Evolutionary conservation across 148 eudicot genomes (phyloP).

Genomic region (Simmondsia chinensis): DNA sequence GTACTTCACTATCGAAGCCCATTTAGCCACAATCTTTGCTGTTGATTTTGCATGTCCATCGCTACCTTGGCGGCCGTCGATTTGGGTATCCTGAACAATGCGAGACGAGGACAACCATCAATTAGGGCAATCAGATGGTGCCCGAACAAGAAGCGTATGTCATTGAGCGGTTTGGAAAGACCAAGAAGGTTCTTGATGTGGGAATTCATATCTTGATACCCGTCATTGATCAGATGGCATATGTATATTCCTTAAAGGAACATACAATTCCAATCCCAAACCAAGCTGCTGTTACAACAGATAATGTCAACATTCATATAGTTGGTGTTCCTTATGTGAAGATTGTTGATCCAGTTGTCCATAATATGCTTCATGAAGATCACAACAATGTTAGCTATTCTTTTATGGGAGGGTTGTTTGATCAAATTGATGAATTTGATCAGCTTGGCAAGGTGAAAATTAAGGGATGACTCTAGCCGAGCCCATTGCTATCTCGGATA

Average conservation of each 20-base stretch:
- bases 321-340: slow-evolving; percentile 85
- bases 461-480: too few relatives aligned
- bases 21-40: background rate
- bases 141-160: slow-evolving; percentile 84
- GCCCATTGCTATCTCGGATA: too few relatives aligned
- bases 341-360: slow-evolving; percentile 75
- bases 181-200: slow-evolving; percentile 53
- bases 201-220: slow-evolving; percentile 87
- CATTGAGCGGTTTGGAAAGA: slow-evolving; percentile 81
- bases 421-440: slow-evolving; percentile 62
- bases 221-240: slow-evolving; percentile 66
- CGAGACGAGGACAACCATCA: slow-evolving; percentile 45
- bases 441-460: slow-evolving; percentile 70
- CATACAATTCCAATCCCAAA: slow-evolving; percentile 76
- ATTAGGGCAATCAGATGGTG: slow-evolving; percentile 81
- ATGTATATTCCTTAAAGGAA: slow-evolving; percentile 82
- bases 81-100: too few relatives aligned
- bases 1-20: background rate
- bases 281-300: slow-evolving; percentile 87
- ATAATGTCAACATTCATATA: slow-evolving; percentile 76
- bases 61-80: background rate
- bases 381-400: slow-evolving; percentile 57
- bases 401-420: slow-evolving; percentile 51
- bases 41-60: background rate
- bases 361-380: slow-evolving; percentile 63